phyloP scores from a whole-genome alignment of 1,139 yeast genomes.

The Insectozyma bohioensis region DNA sequence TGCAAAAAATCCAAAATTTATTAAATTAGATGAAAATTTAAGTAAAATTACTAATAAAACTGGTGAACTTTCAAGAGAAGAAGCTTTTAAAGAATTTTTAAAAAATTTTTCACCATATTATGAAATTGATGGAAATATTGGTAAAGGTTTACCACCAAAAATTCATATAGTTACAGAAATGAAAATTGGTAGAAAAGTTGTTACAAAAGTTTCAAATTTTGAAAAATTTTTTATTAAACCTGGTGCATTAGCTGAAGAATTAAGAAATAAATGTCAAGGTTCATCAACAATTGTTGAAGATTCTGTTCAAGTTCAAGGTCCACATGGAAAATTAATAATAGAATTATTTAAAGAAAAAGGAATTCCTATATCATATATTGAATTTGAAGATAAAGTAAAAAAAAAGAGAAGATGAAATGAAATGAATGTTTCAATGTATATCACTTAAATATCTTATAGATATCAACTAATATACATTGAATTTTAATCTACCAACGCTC shows the following conservation, averaged over 20 bases:
- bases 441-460: slow-evolving; percentile 2
- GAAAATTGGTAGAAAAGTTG: slow-evolving; percentile 78
- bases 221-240: slow-evolving; percentile 70
- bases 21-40: slow-evolving; percentile 53
- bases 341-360: slow-evolving; percentile 66
- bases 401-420: slow-evolving; percentile 43
- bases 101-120: slow-evolving; percentile 58
- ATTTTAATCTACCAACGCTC: slow-evolving; percentile 52
- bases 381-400: slow-evolving; percentile 64
- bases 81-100: slow-evolving; percentile 49
- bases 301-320: slow-evolving; percentile 76
- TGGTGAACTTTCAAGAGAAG: slow-evolving; percentile 43
- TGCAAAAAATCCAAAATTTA: slow-evolving; percentile 43
- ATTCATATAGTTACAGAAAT: slow-evolving; percentile 69
- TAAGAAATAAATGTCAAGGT: slow-evolving; percentile 83
- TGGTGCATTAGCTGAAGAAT: slow-evolving; percentile 61
- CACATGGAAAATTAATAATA: slow-evolving; percentile 66
- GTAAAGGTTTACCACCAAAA: slow-evolving; percentile 68
- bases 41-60: slow-evolving; percentile 24
- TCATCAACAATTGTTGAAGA: slow-evolving; percentile 68
- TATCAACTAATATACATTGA: background rate
- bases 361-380: slow-evolving; percentile 64
- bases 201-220: slow-evolving; percentile 70
- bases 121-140: slow-evolving; percentile 35
- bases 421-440: background rate